phyloP scores from a whole-genome alignment of 2,329 filamentous ascomycete species.

The Boeremia exigua region DNA sequence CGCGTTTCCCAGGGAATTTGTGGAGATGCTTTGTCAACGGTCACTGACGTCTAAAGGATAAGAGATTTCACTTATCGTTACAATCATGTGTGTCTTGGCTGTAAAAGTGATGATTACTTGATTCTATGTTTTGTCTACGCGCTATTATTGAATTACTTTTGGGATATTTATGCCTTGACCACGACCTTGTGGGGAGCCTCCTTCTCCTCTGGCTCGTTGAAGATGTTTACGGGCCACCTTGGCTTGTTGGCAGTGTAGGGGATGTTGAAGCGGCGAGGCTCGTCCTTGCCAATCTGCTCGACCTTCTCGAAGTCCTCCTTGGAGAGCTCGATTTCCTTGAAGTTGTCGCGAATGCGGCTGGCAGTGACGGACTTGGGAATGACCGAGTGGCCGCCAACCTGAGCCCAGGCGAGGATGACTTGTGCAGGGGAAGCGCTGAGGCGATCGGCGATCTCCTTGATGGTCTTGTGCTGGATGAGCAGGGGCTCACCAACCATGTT shows the following conservation, averaged over 20 bases:
- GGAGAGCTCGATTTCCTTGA: constrained; percentile 40
- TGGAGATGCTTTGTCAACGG: no score
- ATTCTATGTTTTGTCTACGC: constrained; percentile 9
- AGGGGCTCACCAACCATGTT: constrained; percentile 60
- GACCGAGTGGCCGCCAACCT: constrained; percentile 60
- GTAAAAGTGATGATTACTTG: neutral
- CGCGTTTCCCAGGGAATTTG: no score
- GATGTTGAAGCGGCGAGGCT: constrained; percentile 63
- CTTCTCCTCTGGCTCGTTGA: constrained; percentile 61
- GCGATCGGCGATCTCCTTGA: constrained; percentile 68
- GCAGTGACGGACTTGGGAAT: constrained; percentile 43
- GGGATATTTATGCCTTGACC: constrained; percentile 16
- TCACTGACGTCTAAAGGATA: no score
- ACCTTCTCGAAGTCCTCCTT: constrained; percentile 37
- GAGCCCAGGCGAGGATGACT: constrained; percentile 85
- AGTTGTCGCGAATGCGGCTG: constrained; percentile 40
- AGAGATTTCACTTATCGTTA: no score
- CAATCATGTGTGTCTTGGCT: neutral
- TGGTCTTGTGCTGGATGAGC: constrained; percentile 61
- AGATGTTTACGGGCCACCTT: constrained; percentile 65
- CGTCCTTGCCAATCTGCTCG: constrained; percentile 62
- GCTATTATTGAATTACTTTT: constrained; percentile 4
- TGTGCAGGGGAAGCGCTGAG: constrained; percentile 73
- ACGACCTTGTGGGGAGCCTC: constrained; percentile 56
- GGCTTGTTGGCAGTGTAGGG: constrained; percentile 55